Base-by-base conservation (phyloP, 192 early-diverging fungal genomes). In the Backusella sp. region DNA sequence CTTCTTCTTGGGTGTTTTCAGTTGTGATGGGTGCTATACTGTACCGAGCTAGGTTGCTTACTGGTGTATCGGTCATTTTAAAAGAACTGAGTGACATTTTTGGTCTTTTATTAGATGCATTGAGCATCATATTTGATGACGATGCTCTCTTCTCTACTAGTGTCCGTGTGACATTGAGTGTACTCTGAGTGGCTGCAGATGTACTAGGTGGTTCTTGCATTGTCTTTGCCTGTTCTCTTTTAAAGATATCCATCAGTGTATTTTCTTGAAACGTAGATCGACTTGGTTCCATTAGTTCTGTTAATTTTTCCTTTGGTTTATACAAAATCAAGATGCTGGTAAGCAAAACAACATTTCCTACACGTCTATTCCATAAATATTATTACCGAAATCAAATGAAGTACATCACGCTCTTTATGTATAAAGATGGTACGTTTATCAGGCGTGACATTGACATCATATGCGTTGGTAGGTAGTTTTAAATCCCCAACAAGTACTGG, bases 391-490 rank as follows among this genome's bases (percentile, higher is more conserved):
- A 92, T 76, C 19, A 92, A 85, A 3, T 87, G 59, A 35, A 95
- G 65, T 66, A 74, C 68, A 7, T 84, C 77, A 4, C 56, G 56
- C 70, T 99, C 98, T 46, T 94, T 83, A 59, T 96, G 91, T 11
- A 99, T 77, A 76, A 97, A 84, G 21, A 99, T 86, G 0, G 93
- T 98, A 35, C 97, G 89, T 74, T 99, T 99, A 79, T 99, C 94
- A 1, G 98, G 98, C 28, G 93, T 95, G 28, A 99, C 88, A 73
- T 99, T 99, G 34, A 97, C 94, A 87, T 99, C 96, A 35, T 93
- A 91, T 14, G 83, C 81, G 11, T 83, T 91, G 21, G 87, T 87
- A 1, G 83, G 79, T 46, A 95, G 62, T 28, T 77, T 78, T 21
- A 98, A 78, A 49, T 93, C 86, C 14, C 93, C 86, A 17, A 95